phyloP scores from a whole-genome alignment of 1,139 yeast species.

The Zygosaccharomyces pseudobailii region DNA sequence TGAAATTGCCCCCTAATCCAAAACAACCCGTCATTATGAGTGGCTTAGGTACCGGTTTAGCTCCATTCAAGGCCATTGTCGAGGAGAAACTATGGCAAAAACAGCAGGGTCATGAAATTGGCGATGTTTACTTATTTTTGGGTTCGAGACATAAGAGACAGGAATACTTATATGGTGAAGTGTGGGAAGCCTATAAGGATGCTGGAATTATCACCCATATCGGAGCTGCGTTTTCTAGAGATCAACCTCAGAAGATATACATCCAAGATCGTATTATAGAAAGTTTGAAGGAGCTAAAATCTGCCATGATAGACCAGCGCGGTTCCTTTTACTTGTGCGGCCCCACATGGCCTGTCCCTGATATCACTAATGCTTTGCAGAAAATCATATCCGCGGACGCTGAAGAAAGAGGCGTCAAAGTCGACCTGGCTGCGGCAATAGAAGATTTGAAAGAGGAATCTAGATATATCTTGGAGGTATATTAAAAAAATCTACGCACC shows the following conservation, averaged over 20 bases:
- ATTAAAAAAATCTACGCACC: slow-evolving; percentile 38
- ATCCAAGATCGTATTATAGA: slow-evolving; percentile 92
- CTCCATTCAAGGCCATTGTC: slow-evolving; percentile 95
- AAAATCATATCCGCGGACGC: slow-evolving; percentile 78
- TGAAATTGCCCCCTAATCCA: slow-evolving; percentile 87
- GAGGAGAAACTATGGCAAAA: slow-evolving; percentile 95
- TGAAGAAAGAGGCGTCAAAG: slow-evolving; percentile 53
- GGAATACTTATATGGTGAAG: slow-evolving; percentile 93
- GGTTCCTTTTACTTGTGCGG: slow-evolving; percentile 97
- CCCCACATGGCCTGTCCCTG: slow-evolving; percentile 99
- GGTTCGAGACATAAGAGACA: slow-evolving; percentile 96
- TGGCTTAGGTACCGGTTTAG: slow-evolving; percentile 96
- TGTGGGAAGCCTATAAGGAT: slow-evolving; percentile 93
- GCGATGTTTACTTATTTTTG: slow-evolving; percentile 80
- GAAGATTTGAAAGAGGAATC: slow-evolving; percentile 93
- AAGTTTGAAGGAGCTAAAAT: slow-evolving; percentile 64
- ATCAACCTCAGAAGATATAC: slow-evolving; percentile 90
- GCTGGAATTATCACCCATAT: slow-evolving; percentile 91
- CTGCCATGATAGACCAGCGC: slow-evolving; percentile 68
- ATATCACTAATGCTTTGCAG: slow-evolving; percentile 83
- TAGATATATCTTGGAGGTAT: slow-evolving; percentile 90
- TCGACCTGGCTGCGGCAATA: slow-evolving; percentile 74
- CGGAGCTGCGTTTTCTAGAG: slow-evolving; percentile 98
- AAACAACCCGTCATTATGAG: slow-evolving; percentile 93
- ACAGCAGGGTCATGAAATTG: slow-evolving; percentile 83